A percentile compares a stretch with the other conserved stretches of the same genome.
These are phyloP conservation scores for Pythium aquatile DNA, from an alignment of 352 stramenopile species.

Conservation along the genomic window DNA sequence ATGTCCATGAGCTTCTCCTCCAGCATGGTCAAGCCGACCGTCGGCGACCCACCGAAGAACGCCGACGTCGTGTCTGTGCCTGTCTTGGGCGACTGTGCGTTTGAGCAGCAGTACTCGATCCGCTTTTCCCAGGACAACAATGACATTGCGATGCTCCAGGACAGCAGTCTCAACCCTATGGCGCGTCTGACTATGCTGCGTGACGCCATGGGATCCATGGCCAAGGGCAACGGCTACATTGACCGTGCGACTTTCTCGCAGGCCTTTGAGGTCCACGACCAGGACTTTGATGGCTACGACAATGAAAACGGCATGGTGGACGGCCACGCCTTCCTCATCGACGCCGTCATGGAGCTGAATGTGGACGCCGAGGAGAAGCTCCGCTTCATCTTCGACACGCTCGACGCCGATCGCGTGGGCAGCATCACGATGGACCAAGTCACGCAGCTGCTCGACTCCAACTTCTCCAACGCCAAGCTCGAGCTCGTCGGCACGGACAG, in stretches of 20 bases:
- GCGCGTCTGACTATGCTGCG: constrained; percentile 64
- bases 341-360: constrained; percentile 77
- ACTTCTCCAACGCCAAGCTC: constrained; percentile 73
- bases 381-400: constrained; percentile 82
- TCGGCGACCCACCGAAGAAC: constrained; percentile 28
- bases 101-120: constrained; percentile 67
- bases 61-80: constrained; percentile 60
- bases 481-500: constrained; percentile 76
- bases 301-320: constrained; percentile 55
- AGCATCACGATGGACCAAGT: constrained; percentile 65
- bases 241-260: constrained; percentile 76
- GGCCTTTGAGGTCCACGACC: constrained; percentile 58
- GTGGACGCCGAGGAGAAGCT: constrained; percentile 75
- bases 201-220: constrained; percentile 72
- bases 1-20: constrained; percentile 48
- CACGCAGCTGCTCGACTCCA: constrained; percentile 59
- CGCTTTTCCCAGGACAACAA: constrained; percentile 54
- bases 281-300: constrained; percentile 60
- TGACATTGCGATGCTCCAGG: constrained; percentile 14
- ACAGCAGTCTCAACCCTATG: constrained; percentile 39
- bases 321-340: constrained; percentile 75
- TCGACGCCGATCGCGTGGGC: constrained; percentile 53
- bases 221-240: constrained; percentile 61
- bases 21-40: constrained; percentile 47
- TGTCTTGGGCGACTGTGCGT: constrained; percentile 63